These are phyloP conservation scores for Rhododendron simsii DNA, from an alignment of 148 eudicot genomes.

Conservation along the genomic window DNA sequence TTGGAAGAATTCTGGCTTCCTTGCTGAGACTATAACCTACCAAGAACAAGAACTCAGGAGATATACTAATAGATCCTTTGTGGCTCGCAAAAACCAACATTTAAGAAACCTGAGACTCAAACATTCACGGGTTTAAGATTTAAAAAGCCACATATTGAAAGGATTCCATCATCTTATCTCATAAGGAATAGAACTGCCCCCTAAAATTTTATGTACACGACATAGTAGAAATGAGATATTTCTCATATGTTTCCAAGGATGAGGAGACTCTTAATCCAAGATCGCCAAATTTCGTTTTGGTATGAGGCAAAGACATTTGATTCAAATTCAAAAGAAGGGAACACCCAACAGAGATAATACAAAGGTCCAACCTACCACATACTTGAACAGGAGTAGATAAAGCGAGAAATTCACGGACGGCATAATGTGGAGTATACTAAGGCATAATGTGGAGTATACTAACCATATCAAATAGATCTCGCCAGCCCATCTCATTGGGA, in stretches of 20 bases:
- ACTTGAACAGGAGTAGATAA: neutral
- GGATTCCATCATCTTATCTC: neutral
- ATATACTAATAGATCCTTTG: neutral
- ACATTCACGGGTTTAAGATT: neutral
- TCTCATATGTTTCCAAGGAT: neutral
- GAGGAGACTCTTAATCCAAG: neutral
- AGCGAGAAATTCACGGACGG: neutral
- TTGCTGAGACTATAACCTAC: constrained; percentile 91
- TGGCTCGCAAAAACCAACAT: neutral
- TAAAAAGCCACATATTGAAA: neutral
- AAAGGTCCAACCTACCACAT: neutral
- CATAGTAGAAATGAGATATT: neutral
- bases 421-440: constrained; percentile 19
- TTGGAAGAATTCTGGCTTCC: constrained; percentile 98
- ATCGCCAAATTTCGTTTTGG: neutral
- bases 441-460: constrained; percentile 7
- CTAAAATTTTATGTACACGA: neutral
- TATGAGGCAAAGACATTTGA: neutral
- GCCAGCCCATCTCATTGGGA: constrained; percentile 92
- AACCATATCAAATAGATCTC: constrained; percentile 95
- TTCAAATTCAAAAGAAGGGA: neutral
- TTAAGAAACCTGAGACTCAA: neutral
- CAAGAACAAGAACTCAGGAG: constrained; percentile 13
- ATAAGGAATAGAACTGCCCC: neutral
- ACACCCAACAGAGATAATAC: neutral